Evolutionary conservation across 768 basidiomycete species (phyloP), one percentile per base, ranked within the genome.

Genomic region (Russula sp.): DNA sequence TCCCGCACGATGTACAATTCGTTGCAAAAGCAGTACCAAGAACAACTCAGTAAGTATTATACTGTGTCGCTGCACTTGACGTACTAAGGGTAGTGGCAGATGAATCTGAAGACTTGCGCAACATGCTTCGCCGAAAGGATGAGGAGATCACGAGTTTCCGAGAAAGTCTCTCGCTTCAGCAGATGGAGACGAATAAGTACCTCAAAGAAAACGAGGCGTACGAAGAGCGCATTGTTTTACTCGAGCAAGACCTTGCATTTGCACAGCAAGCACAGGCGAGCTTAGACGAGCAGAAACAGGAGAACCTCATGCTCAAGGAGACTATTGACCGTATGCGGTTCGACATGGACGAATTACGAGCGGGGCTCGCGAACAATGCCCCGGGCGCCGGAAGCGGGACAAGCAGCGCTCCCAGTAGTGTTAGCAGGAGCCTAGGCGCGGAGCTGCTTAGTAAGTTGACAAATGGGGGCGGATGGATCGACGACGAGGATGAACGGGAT

Each of bases 281-380:
- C 63, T 80, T 97, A 42, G 92, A 95, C 63, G 87, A 89, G 68
- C 95, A 98, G 78, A 97, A 97, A 77, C 91, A 93, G 70, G 92
- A 95, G 78, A 98, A 97, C 70, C 72, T 96, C 67, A 75, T 92
- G 70, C 79, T 98, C 64, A 96, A 96, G 72, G 95, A 98, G 79
- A 97, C 94, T 2, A 98, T 98, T 68, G 94, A 97, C 72, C 82
- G 94, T 52, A 87, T 97, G 83, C 81, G 91, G 37, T 96, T 88
- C 67, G 95, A 98, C 69, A 84, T 98, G 80, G 94, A 98, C 68
- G 93, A 95, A 74, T 83, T 95, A 79, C 80, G 93, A 45, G 83
- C 76, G 57, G 76, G 73, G 52, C 76, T 78, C 6, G 72, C 75
- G 44, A 74, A 67, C 45, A 72, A 74, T 45, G 75, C 74, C n/a